phyloP scores from a whole-genome alignment of 2,329 filamentous ascomycete genomes.

The Claviceps pusilla region DNA sequence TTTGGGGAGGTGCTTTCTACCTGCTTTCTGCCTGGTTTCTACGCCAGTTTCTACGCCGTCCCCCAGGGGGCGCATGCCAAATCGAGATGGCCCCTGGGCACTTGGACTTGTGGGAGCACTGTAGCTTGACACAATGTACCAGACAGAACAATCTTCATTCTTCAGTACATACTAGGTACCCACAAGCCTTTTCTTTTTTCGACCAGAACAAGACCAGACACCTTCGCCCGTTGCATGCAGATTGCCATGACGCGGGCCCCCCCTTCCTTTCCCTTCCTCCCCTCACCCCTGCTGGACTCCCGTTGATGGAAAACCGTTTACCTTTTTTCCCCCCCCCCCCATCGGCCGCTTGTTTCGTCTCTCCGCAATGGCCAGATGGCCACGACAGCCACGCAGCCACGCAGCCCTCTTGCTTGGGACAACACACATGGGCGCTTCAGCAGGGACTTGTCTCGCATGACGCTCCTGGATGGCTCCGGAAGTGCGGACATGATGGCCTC shows the following conservation, averaged over 20 bases:
- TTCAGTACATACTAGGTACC: neutral
- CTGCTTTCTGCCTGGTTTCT: neutral
- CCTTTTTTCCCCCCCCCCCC: neutral
- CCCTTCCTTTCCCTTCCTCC: neutral
- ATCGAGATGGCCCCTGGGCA: neutral
- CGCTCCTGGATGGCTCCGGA: neutral
- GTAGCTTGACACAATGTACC: neutral
- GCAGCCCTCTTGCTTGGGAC: neutral
- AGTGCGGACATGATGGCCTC: neutral
- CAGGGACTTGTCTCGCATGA: neutral
- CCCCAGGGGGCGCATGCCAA: neutral
- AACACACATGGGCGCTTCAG: neutral
- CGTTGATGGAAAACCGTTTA: conserved; percentile 1
- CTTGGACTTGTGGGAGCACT: neutral
- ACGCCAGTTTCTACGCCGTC: neutral
- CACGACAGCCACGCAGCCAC: neutral
- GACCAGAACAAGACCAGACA: neutral
- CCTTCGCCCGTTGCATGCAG: neutral
- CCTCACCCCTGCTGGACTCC: neutral
- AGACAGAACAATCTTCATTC: neutral
- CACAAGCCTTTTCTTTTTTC: neutral
- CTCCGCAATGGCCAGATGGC: neutral
- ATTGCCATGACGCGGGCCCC: neutral
- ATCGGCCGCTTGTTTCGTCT: conserved; percentile 1
- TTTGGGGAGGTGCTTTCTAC: too few relatives aligned